Conservation (phyloP, 495 filamentous ascomycete genomes). For the Talaromyces wortmannii region DNA sequence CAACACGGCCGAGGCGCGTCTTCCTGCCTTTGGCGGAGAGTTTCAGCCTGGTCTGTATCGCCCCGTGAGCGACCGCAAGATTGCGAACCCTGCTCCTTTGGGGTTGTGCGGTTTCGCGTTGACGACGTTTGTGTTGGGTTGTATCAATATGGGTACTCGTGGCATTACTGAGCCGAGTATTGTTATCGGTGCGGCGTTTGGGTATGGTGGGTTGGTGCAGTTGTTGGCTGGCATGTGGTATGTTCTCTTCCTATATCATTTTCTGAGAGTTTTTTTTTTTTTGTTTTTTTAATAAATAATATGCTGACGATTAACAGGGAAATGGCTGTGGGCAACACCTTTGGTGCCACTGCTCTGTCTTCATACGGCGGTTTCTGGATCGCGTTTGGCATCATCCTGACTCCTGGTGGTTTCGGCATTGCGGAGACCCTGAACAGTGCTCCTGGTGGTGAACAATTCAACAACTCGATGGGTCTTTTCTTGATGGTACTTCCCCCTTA, state of each 20-base stretch:
- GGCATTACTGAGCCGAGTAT: conserved; percentile 56
- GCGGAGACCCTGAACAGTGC: conserved; percentile 11
- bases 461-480: conserved; percentile 76
- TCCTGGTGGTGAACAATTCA: conserved; percentile 26
- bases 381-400: conserved; percentile 80
- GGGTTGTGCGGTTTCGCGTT: conserved; percentile 87
- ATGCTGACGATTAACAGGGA: conserved; percentile 53
- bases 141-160: conserved; percentile 70
- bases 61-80: conserved; percentile 67
- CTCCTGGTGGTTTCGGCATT: conserved; percentile 68
- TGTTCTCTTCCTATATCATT: conserved; percentile 26
- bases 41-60: conserved; percentile 93
- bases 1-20: conserved; percentile 53
- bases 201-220: conserved; percentile 86
- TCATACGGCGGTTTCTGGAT: conserved; percentile 99
- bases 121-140: conserved; percentile 88
- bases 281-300: not conserved
- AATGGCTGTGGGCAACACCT: conserved; percentile 97
- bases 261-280: not conserved
- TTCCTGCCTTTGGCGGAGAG: conserved; percentile 89
- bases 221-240: conserved; percentile 97
- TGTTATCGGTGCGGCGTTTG: conserved; percentile 64
- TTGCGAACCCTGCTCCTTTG: conserved; percentile 83
- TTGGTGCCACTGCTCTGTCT: conserved; percentile 92
- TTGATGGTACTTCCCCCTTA: conserved; percentile 55